Conservation (phyloP, 129 eudicot genomes). For the Scalesia atractyloides region DNA sequence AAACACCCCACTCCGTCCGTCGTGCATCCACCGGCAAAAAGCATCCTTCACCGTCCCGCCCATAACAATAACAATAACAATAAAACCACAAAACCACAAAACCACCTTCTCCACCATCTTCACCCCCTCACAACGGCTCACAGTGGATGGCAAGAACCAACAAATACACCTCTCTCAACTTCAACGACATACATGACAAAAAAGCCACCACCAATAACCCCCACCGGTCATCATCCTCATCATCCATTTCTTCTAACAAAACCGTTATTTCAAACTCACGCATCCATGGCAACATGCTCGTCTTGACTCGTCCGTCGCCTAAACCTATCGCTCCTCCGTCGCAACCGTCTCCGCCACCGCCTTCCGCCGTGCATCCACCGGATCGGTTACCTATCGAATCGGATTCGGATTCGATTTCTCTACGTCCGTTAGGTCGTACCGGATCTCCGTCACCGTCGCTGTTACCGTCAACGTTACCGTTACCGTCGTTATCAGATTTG, state of each 20-base stretch:
- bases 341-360: constrained; percentile 24
- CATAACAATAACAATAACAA: too few relatives aligned
- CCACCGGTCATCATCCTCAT: constrained; percentile 14
- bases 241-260: constrained; percentile 25
- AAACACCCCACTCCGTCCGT: too few relatives aligned
- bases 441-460: constrained; percentile 28
- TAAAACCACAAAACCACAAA: neutral
- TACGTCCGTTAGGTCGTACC: constrained; percentile 66
- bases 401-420: constrained; percentile 48
- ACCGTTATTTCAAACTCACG: constrained; percentile 50
- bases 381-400: constrained; percentile 27
- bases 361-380: constrained; percentile 16
- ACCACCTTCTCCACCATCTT: neutral
- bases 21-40: too few relatives aligned
- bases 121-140: constrained; percentile 6
- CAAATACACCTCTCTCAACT: constrained; percentile 70
- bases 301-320: constrained; percentile 62
- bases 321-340: constrained; percentile 38
- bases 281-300: constrained; percentile 80
- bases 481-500: constrained; percentile 12
- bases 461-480: constrained; percentile 1
- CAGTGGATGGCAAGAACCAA: constrained; percentile 83
- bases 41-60: too few relatives aligned
- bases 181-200: constrained; percentile 76
- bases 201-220: constrained; percentile 32